These are phyloP conservation scores for Gentiana straminea DNA, from an alignment of 257 asterid species.

Conservation along the genomic window DNA sequence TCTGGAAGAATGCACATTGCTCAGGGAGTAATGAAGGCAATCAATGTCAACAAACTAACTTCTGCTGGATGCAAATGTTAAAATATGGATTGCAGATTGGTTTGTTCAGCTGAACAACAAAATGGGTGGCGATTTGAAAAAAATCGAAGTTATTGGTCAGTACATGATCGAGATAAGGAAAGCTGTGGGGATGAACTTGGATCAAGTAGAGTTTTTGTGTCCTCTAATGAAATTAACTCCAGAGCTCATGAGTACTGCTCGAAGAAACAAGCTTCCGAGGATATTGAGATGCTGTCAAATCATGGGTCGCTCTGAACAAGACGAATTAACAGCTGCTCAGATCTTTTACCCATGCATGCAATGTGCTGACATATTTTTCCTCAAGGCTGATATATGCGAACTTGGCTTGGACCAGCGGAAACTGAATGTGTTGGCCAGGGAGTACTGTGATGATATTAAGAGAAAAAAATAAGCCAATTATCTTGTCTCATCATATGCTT, in stretches of 20 bases:
- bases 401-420: slow-evolving; percentile 85
- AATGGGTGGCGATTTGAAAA: too few species aligned
- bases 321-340: slow-evolving; percentile 74
- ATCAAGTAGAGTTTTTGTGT: slow-evolving; percentile 85
- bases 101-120: too few species aligned
- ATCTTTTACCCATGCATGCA: slow-evolving; percentile 93
- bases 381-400: slow-evolving; percentile 90
- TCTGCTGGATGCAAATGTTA: too few species aligned
- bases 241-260: slow-evolving; percentile 71
- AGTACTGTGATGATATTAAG: slow-evolving; percentile 77
- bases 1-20: too few species aligned
- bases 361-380: slow-evolving; percentile 80
- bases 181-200: slow-evolving; percentile 72
- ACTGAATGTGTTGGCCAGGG: slow-evolving; percentile 89
- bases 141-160: slow-evolving; percentile 60
- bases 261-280: slow-evolving; percentile 69
- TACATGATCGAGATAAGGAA: slow-evolving; percentile 89
- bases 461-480: slow-evolving; percentile 82
- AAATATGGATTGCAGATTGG: too few species aligned
- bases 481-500: slow-evolving; percentile 79
- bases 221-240: slow-evolving; percentile 74
- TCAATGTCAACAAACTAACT: too few species aligned
- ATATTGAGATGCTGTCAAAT: slow-evolving; percentile 68
- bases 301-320: slow-evolving; percentile 84
- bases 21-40: too few species aligned